Conservation (phyloP, 1,284 basidiomycete genomes). For the Moesziomyces sp. region DNA sequence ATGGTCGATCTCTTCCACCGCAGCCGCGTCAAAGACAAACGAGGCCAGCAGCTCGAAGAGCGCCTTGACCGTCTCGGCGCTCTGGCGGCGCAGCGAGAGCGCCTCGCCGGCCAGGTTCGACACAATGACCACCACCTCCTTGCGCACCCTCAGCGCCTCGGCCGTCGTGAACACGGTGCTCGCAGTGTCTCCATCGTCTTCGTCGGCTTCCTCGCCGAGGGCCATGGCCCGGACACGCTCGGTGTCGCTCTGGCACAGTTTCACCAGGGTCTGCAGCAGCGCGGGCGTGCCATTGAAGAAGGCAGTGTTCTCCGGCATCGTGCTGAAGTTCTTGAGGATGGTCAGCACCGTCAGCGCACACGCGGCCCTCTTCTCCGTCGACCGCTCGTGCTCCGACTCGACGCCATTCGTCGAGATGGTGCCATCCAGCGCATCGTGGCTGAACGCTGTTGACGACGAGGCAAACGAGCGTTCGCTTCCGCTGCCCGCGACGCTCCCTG, state of each 20-base stretch:
- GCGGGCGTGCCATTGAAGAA: constrained; percentile 77
- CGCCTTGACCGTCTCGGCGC: constrained; percentile 71
- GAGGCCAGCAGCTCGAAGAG: constrained; percentile 79
- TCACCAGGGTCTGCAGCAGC: constrained; percentile 74
- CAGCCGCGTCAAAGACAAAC: constrained; percentile 78
- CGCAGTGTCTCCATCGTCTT: constrained; percentile 3
- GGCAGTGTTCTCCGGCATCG: constrained; percentile 77
- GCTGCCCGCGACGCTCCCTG: constrained; percentile 20
- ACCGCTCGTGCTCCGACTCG: constrained; percentile 42
- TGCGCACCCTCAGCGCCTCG: constrained; percentile 76
- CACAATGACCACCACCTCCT: constrained; percentile 81
- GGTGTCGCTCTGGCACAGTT: constrained; percentile 65
- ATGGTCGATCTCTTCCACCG: constrained; percentile 75
- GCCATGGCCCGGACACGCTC: constrained; percentile 24
- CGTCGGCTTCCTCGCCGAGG: constrained; percentile 9
- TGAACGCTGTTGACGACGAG: constrained; percentile 9
- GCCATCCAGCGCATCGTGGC: constrained; percentile 9
- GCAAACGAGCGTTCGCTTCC: constrained; percentile 21
- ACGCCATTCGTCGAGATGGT: constrained; percentile 38
- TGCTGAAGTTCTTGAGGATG: constrained; percentile 86
- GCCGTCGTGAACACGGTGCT: constrained; percentile 58
- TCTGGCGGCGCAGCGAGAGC: constrained; percentile 69
- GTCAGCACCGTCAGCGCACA: constrained; percentile 79
- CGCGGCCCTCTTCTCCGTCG: constrained; percentile 70
- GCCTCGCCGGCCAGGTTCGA: constrained; percentile 74